Percentiles rank a stretch among this genome's conserved stretches.
Evolutionary conservation across 805 yeast species (phyloP).

Genomic region (Spathaspora passalidarum): DNA sequence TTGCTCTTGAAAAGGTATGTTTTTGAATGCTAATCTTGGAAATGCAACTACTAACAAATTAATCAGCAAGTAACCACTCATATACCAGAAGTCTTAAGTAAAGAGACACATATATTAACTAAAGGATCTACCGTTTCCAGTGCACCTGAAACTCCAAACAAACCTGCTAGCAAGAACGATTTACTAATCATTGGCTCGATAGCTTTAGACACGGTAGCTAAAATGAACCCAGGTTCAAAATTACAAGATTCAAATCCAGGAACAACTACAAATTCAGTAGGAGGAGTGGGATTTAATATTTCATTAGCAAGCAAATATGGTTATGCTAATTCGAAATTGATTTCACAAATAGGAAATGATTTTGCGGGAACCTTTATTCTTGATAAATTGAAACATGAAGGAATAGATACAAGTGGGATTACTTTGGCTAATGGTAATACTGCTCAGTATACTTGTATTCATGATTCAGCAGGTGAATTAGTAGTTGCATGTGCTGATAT

Average conservation of each 20-base stretch:
- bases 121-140: background rate
- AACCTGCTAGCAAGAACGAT: constrained; percentile 1
- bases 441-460: constrained; percentile 73
- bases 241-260: constrained; percentile 77
- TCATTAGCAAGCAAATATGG: constrained; percentile 55
- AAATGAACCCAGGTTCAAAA: constrained; percentile 24
- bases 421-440: constrained; percentile 33
- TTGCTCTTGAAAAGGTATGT: constrained; percentile 1
- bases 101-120: background rate
- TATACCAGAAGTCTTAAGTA: background rate
- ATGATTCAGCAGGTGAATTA: constrained; percentile 59
- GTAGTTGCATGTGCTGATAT: constrained; percentile 82
- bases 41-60: background rate
- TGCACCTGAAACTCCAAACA: background rate
- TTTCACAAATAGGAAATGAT: constrained; percentile 66
- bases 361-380: constrained; percentile 44
- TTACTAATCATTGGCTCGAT: constrained; percentile 62
- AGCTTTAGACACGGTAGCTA: constrained; percentile 70
- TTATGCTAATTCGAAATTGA: constrained; percentile 32
- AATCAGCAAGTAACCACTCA: background rate
- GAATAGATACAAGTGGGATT: constrained; percentile 41
- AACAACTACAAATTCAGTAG: constrained; percentile 50
- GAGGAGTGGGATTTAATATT: constrained; percentile 85
- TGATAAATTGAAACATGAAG: constrained; percentile 19
- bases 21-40: background rate